Evolutionary conservation across 352 stramenopile genomes (phyloP).

Genomic region (Phytophthora citricola): DNA sequence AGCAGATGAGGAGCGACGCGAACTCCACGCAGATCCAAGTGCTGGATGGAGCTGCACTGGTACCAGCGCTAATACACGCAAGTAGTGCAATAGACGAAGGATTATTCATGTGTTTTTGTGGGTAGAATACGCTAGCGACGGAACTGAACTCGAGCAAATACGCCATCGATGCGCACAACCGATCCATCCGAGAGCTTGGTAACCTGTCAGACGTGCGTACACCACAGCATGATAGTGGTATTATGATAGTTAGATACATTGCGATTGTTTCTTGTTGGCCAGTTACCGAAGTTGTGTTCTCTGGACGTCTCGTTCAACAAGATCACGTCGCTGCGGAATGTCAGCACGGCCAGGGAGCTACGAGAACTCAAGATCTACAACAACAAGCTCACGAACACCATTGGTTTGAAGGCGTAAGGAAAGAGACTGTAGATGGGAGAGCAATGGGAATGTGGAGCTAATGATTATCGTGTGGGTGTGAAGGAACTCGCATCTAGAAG

Average conservation of each 20-base stretch:
- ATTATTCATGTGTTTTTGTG: background rate
- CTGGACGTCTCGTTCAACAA: conserved; percentile 86
- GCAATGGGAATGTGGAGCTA: background rate
- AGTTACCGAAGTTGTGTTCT: conserved; percentile 77
- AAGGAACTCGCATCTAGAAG: conserved; percentile 76
- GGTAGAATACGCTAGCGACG: conserved; percentile 47
- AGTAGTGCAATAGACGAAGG: background rate
- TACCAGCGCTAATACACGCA: conserved; percentile 1
- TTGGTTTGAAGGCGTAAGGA: conserved; percentile 56
- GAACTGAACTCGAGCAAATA: conserved; percentile 87
- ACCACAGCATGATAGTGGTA: background rate
- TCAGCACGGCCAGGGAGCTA: conserved; percentile 68
- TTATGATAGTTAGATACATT: background rate
- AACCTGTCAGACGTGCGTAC: conserved; percentile 66
- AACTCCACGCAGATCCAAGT: conserved; percentile 43
- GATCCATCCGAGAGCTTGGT: conserved; percentile 59
- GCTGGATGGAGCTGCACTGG: conserved; percentile 47
- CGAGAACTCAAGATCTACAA: conserved; percentile 86
- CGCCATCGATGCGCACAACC: conserved; percentile 81
- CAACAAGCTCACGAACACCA: conserved; percentile 67
- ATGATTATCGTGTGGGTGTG: background rate
- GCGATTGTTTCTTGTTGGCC: background rate
- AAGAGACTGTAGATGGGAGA: background rate
- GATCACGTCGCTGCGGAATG: conserved; percentile 59
- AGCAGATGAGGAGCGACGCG: conserved; percentile 27